Conservation (phyloP, 768 basidiomycete species). For the Russula dissimulans region DNA sequence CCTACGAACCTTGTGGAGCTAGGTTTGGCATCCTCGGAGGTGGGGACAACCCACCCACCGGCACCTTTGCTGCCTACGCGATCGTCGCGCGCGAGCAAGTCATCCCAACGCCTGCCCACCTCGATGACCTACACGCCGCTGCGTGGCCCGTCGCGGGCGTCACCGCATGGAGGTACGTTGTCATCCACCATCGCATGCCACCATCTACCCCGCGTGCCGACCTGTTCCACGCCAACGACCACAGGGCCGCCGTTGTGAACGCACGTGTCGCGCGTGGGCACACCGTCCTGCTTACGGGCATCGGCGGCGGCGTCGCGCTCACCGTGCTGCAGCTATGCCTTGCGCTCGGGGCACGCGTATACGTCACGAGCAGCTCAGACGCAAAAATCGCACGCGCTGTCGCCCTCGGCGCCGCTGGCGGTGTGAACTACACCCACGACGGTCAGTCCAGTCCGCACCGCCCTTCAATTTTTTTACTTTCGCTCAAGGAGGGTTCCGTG, state of each 20-base stretch:
- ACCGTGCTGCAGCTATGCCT: constrained; percentile 65
- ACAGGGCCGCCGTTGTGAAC: constrained; percentile 58
- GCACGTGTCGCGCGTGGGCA: constrained; percentile 54
- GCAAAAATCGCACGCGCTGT: constrained; percentile 63
- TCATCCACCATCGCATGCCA: constrained; percentile 12
- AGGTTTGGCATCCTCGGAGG: constrained; percentile 66
- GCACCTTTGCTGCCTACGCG: constrained; percentile 72
- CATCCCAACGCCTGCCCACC: constrained; percentile 53
- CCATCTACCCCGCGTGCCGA: too few relatives aligned
- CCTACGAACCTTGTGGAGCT: neutral
- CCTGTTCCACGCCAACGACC: neutral
- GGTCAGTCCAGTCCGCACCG: constrained; percentile 30
- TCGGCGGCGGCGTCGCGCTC: constrained; percentile 80
- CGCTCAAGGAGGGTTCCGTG: too few relatives aligned
- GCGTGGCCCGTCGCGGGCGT: constrained; percentile 73
- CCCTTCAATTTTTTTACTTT: neutral
- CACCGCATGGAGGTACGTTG: constrained; percentile 72
- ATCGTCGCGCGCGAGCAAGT: constrained; percentile 64
- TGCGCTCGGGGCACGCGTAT: constrained; percentile 70
- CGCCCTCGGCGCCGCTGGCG: constrained; percentile 65
- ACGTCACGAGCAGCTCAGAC: constrained; percentile 63
- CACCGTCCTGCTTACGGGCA: constrained; percentile 71
- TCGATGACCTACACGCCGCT: constrained; percentile 57
- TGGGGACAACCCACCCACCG: constrained; percentile 40
- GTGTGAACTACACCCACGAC: constrained; percentile 55